These are phyloP conservation scores for Candida labiduridarum DNA, from an alignment of 1,139 yeast species.

Conservation along the genomic window DNA sequence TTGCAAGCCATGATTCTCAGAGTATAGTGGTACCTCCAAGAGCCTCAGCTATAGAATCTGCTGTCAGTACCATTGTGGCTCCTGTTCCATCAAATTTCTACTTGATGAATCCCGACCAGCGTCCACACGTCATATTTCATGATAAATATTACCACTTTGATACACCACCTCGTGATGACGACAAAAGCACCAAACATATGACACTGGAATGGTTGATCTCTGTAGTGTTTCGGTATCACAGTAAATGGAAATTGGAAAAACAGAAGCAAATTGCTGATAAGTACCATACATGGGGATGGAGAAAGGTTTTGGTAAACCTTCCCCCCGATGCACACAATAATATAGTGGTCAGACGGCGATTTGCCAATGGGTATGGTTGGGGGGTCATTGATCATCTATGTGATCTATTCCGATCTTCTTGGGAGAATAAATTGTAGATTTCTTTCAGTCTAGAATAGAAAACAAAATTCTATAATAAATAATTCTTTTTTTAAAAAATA, in stretches of 20 bases:
- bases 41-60: constrained; percentile 49
- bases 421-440: constrained; percentile 10
- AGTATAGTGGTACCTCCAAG: constrained; percentile 41
- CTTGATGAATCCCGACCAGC: constrained; percentile 37
- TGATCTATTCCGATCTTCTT: constrained; percentile 9
- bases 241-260: constrained; percentile 48
- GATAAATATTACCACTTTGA: constrained; percentile 72
- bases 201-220: constrained; percentile 14
- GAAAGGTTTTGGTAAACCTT: constrained; percentile 83
- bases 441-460: constrained; percentile 1
- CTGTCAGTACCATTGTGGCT: constrained; percentile 42
- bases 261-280: constrained; percentile 79
- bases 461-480: constrained; percentile 11
- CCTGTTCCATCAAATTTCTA: constrained; percentile 44
- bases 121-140: constrained; percentile 70
- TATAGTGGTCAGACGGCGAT: constrained; percentile 83
- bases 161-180: constrained; percentile 53
- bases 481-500: constrained; percentile 1
- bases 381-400: constrained; percentile 66
- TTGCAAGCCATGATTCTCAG: constrained; percentile 10
- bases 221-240: constrained; percentile 20
- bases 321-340: constrained; percentile 97
- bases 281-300: constrained; percentile 86
- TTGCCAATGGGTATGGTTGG: constrained; percentile 96
- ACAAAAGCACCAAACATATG: constrained; percentile 7